These are phyloP conservation scores for Ogataea angusta DNA, from an alignment of 805 yeast species.

Conservation along the genomic window DNA sequence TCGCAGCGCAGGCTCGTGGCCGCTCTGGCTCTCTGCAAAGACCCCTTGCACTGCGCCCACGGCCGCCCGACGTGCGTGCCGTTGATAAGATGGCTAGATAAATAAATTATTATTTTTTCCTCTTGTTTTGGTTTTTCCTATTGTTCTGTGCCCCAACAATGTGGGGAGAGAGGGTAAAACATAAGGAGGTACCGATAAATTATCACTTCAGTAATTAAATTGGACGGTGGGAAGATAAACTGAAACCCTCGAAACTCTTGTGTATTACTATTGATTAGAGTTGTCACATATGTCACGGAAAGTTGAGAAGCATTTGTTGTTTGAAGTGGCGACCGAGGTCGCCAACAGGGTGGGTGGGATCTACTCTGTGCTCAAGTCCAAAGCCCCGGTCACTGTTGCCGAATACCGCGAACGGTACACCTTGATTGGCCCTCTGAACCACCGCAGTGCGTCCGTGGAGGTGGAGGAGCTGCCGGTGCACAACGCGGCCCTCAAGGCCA, in stretches of 20 bases:
- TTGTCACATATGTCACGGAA: slow-evolving; percentile 63
- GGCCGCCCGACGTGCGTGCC: slow-evolving; percentile 77
- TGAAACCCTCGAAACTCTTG: neutral
- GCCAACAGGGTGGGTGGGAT: slow-evolving; percentile 98
- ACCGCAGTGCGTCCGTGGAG: slow-evolving; percentile 69
- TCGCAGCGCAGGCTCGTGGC: slow-evolving; percentile 47
- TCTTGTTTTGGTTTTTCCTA: slow-evolving; percentile 2
- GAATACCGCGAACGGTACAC: slow-evolving; percentile 88
- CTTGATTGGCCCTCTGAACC: slow-evolving; percentile 81
- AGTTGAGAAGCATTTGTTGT: slow-evolving; percentile 79
- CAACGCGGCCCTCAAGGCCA: slow-evolving; percentile 47
- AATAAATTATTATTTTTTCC: neutral
- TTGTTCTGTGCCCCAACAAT: slow-evolving; percentile 3
- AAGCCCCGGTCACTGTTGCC: slow-evolving; percentile 94
- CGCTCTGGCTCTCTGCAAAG: slow-evolving; percentile 43
- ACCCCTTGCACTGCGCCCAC: slow-evolving; percentile 82
- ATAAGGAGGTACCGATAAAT: slow-evolving; percentile 7
- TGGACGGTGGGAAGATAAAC: neutral
- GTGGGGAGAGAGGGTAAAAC: slow-evolving; percentile 7
- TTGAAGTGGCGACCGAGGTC: slow-evolving; percentile 95
- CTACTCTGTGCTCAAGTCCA: slow-evolving; percentile 92
- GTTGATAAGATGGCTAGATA: slow-evolving; percentile 20
- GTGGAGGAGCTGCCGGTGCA: slow-evolving; percentile 66
- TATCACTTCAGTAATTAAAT: neutral
- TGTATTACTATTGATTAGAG: slow-evolving; percentile 5